A percentile compares a stretch with the other conserved stretches of the same genome.
Conservation (phyloP, 2,329 filamentous ascomycete genomes). For the Aspergillus unguis region DNA sequence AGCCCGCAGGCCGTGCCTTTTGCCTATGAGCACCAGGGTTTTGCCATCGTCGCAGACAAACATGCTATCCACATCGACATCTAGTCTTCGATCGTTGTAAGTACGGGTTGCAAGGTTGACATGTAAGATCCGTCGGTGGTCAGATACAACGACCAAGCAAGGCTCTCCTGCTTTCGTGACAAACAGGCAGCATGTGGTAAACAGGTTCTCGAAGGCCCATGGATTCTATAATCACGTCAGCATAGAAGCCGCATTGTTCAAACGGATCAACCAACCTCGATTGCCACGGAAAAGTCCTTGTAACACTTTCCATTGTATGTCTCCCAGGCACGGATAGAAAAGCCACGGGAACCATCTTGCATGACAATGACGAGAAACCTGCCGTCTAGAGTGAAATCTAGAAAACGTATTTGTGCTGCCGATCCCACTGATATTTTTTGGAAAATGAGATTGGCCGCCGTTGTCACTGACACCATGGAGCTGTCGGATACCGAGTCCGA, state of each 20-base stretch:
- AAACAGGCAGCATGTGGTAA: conserved; percentile 2
- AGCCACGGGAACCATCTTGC: conserved; percentile 2
- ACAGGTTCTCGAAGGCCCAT: not conserved
- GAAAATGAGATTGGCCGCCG: conserved; percentile 9
- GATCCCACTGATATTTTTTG: conserved; percentile 1
- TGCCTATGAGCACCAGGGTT: conserved; percentile 3
- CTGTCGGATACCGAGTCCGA: conserved; percentile 12
- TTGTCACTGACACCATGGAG: conserved; percentile 1
- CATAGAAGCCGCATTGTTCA: not conserved
- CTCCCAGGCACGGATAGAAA: conserved; percentile 14
- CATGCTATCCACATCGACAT: conserved; percentile 3
- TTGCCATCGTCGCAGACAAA: conserved; percentile 1
- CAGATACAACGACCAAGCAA: conserved; percentile 1
- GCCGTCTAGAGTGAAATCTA: conserved; percentile 12
- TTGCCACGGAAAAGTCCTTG: conserved; percentile 3
- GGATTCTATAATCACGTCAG: not conserved
- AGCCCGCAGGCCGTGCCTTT: conserved; percentile 1
- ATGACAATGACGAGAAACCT: conserved; percentile 13
- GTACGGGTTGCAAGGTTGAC: not conserved
- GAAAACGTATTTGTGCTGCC: conserved; percentile 9
- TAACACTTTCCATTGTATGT: conserved; percentile 8
- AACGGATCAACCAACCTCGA: not conserved
- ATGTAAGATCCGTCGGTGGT: conserved; percentile 3
- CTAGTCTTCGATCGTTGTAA: not conserved
- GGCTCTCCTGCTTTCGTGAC: not conserved